These are phyloP conservation scores for Penstemon barbatus DNA, from an alignment of 257 asterid genomes.

Conservation along the genomic window DNA sequence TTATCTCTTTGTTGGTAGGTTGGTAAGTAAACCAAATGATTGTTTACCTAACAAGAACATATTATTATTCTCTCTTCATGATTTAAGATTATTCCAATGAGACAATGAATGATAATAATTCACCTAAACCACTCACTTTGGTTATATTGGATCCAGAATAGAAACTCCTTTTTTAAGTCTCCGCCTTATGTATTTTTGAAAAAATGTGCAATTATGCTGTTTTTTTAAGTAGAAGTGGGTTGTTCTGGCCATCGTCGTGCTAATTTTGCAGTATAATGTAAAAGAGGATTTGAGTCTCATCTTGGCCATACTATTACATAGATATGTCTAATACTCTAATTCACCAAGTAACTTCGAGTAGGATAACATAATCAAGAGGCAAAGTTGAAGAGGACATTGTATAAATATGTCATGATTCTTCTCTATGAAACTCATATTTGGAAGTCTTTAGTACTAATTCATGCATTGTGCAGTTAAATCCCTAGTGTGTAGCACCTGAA, in stretches of 20 bases:
- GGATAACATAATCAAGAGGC: neutral
- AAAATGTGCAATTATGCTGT: neutral
- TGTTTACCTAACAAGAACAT: neutral
- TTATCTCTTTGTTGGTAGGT: neutral
- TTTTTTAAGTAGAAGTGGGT: neutral
- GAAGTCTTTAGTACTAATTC: no score
- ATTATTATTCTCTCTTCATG: neutral
- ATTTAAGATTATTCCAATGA: neutral
- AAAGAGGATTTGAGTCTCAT: neutral
- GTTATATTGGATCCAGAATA: neutral
- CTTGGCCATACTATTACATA: neutral
- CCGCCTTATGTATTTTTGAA: neutral
- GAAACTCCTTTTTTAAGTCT: neutral
- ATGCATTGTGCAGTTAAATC: neutral
- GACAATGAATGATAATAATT: neutral
- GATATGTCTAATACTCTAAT: no score
- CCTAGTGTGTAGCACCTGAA: neutral
- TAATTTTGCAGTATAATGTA: neutral
- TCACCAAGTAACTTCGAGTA: neutral
- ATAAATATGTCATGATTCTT: no score
- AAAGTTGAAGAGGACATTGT: neutral
- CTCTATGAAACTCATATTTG: no score
- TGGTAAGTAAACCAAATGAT: conserved; percentile 16
- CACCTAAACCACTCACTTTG: conserved; percentile 1
- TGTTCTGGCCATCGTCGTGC: neutral